phyloP scores from a whole-genome alignment of 225 moss, liverwort and hornwort genomes.

The Rhytidiadelphus loreus region DNA sequence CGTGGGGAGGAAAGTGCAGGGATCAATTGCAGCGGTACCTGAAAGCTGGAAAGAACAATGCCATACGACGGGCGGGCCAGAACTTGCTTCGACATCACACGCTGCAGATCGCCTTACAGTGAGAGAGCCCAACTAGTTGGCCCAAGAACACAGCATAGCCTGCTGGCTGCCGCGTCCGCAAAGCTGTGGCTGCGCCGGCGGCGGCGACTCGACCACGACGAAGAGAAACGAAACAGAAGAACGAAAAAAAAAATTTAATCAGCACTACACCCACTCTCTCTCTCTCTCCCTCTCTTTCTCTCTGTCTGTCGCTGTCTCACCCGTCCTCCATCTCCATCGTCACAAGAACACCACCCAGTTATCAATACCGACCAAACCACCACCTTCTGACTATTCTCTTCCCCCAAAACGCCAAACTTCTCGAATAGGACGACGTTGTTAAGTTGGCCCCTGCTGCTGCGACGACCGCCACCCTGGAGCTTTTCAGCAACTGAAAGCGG shows the following conservation, averaged over 20 bases:
- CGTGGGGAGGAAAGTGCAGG: not conserved
- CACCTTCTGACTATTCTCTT: not conserved
- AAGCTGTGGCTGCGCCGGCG: not conserved
- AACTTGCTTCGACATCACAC: slow-evolving; percentile 17
- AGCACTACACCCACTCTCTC: not conserved
- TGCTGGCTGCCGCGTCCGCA: not conserved
- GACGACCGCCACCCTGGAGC: not conserved
- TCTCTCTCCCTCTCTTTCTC: not conserved
- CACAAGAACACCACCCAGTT: not conserved
- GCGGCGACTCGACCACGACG: not conserved
- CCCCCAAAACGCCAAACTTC: not conserved
- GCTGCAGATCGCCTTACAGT: not conserved
- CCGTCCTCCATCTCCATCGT: not conserved
- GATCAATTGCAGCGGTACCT: not conserved
- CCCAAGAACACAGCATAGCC: not conserved
- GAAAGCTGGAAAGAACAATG: slow-evolving; percentile 1
- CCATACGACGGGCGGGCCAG: not conserved
- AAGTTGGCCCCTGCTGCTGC: not conserved
- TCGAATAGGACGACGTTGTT: not conserved
- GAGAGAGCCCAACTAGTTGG: not conserved
- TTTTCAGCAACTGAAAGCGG: not conserved
- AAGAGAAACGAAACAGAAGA: not conserved
- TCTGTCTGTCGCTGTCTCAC: not conserved
- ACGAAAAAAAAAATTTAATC: not conserved
- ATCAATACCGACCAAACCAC: not conserved